These are phyloP conservation scores for Aspergillus haitiensis DNA, from an alignment of 495 filamentous ascomycete species.

Conservation along the genomic window DNA sequence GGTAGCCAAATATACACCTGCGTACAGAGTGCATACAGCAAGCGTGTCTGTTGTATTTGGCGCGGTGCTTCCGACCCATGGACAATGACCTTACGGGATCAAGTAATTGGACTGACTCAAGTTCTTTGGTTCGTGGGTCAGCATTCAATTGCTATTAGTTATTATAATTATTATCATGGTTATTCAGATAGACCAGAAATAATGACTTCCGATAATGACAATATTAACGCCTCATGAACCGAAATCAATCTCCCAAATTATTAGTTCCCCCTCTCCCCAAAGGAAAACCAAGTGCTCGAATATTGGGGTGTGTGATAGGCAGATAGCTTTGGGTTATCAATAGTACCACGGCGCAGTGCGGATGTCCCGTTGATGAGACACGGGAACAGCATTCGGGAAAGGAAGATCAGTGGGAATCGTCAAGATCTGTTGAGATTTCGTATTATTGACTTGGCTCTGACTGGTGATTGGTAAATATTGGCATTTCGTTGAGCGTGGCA, in stretches of 20 bases:
- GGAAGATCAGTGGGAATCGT: conserved; percentile 45
- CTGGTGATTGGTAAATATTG: conserved; percentile 18
- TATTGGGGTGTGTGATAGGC: neutral
- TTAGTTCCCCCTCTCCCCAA: too few relatives aligned
- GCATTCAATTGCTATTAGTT: neutral
- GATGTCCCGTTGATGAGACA: conserved; percentile 27
- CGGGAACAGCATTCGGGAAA: conserved; percentile 32
- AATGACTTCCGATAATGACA: too few relatives aligned
- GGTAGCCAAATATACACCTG: conserved; percentile 4
- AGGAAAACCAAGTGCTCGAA: neutral
- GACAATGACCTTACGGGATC: neutral
- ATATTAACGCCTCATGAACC: too few relatives aligned
- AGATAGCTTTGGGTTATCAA: conserved; percentile 2
- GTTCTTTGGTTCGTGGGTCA: neutral
- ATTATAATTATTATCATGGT: too few relatives aligned
- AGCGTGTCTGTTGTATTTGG: neutral
- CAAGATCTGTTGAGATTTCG: conserved; percentile 26
- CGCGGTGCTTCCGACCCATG: conserved; percentile 11
- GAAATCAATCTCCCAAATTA: too few relatives aligned
- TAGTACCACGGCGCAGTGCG: conserved; percentile 29
- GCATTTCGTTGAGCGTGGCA: conserved; percentile 26
- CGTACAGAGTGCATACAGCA: neutral
- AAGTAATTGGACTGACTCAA: neutral
- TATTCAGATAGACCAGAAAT: too few relatives aligned
- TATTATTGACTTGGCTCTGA: conserved; percentile 16